These are phyloP conservation scores for Leptographium wingfieldii DNA, from an alignment of 2,329 filamentous ascomycete genomes.

Conservation along the genomic window DNA sequence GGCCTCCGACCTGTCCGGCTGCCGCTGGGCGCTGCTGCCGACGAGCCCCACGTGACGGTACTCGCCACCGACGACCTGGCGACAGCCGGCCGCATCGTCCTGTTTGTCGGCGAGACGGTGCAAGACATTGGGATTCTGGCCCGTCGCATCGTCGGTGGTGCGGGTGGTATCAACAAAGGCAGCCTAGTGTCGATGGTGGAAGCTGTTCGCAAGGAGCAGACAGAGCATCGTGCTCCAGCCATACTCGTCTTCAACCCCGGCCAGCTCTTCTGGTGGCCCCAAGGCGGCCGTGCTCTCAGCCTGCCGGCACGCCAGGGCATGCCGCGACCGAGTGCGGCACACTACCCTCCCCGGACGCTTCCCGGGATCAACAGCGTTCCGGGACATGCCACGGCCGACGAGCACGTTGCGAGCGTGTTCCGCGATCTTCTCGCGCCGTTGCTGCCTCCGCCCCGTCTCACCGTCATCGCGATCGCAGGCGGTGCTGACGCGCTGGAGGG, in stretches of 20 bases:
- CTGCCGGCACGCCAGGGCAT: constrained; percentile 41
- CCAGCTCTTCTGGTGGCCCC: constrained; percentile 64
- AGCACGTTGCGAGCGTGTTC: constrained; percentile 59
- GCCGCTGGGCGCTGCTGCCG: constrained; percentile 35
- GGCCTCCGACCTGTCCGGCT: constrained; percentile 49
- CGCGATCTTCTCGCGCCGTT: constrained; percentile 43
- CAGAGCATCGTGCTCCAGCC: constrained; percentile 30
- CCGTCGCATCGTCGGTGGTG: constrained; percentile 50
- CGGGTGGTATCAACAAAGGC: constrained; percentile 57
- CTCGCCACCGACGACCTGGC: constrained; percentile 43
- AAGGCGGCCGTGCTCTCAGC: constrained; percentile 47
- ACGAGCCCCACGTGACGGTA: constrained; percentile 54
- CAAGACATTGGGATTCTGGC: constrained; percentile 68
- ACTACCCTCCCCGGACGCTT: constrained; percentile 36
- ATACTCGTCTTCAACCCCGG: constrained; percentile 69
- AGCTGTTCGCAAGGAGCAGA: constrained; percentile 20
- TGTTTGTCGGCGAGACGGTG: constrained; percentile 59
- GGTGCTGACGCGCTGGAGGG: constrained; percentile 44
- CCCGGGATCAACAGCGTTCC: constrained; percentile 46
- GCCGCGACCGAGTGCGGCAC: constrained; percentile 50
- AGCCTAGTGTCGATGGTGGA: constrained; percentile 53
- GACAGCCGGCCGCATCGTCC: constrained; percentile 48
- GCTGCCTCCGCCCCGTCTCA: constrained; percentile 42
- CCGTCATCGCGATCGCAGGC: constrained; percentile 60
- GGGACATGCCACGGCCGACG: constrained; percentile 39